A percentile compares a stretch with the other conserved stretches of the same genome.
Conservation (phyloP, 1,284 basidiomycete species). For the Austroboletus olivaceoglutinosus region DNA sequence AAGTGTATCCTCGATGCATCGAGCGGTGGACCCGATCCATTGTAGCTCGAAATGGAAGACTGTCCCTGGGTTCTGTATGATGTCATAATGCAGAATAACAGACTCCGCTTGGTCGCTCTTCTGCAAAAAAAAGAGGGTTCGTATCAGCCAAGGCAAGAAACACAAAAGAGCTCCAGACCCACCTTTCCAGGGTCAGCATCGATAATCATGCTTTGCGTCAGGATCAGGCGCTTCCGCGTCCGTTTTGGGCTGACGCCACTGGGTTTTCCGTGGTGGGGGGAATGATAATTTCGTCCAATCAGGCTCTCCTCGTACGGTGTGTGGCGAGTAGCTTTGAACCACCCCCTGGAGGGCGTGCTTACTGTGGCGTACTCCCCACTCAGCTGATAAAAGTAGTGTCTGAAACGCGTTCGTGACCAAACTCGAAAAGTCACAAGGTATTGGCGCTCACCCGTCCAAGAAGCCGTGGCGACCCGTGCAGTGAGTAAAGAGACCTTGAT, state of each 20-base stretch:
- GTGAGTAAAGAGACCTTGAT: slow-evolving; percentile 83
- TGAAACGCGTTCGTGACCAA: slow-evolving; percentile 29
- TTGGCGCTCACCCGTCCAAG: slow-evolving; percentile 70
- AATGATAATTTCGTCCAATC: slow-evolving; percentile 39
- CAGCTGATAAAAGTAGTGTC: slow-evolving; percentile 84
- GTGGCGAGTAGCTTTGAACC: slow-evolving; percentile 56
- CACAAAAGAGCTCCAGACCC: slow-evolving; percentile 8
- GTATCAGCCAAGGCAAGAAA: slow-evolving; percentile 9
- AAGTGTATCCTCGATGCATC: slow-evolving; percentile 90
- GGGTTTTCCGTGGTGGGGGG: slow-evolving; percentile 38
- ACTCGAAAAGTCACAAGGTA: background rate
- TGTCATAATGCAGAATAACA: slow-evolving; percentile 86
- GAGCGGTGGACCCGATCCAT: slow-evolving; percentile 96
- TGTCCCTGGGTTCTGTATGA: slow-evolving; percentile 87
- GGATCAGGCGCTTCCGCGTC: slow-evolving; percentile 65
- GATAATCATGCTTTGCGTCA: slow-evolving; percentile 85
- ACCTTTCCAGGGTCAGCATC: slow-evolving; percentile 83
- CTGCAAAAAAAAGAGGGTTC: slow-evolving; percentile 34
- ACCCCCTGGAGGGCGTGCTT: slow-evolving; percentile 60
- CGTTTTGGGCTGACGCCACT: slow-evolving; percentile 42
- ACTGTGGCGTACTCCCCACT: slow-evolving; percentile 73
- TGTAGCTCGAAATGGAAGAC: slow-evolving; percentile 96
- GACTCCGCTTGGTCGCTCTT: slow-evolving; percentile 86
- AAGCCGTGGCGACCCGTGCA: slow-evolving; percentile 76
- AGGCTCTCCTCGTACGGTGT: slow-evolving; percentile 37